These are phyloP conservation scores for Halophytophthora polymorphica DNA, from an alignment of 352 stramenopile genomes.

Conservation along the genomic window DNA sequence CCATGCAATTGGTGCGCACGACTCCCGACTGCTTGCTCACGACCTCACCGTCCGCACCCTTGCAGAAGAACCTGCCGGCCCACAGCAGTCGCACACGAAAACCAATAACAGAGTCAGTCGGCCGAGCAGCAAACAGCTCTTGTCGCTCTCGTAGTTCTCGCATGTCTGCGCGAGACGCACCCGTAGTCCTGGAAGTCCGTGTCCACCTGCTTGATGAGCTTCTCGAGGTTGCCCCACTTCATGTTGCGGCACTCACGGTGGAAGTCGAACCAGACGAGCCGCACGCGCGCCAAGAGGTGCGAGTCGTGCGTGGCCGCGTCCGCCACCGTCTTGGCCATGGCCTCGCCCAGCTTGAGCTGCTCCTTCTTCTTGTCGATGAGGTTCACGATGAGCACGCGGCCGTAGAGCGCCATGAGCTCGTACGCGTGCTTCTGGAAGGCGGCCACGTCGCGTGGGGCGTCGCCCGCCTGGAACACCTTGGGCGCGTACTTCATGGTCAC, in stretches of 20 bases:
- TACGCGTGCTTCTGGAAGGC: conserved; percentile 62
- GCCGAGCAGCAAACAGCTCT: no score
- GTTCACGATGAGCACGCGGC: conserved; percentile 90
- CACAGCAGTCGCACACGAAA: conserved; percentile 3
- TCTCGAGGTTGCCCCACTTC: conserved; percentile 90
- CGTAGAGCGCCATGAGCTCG: conserved; percentile 63
- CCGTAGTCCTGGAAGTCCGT: conserved; percentile 76
- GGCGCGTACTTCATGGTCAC: conserved; percentile 93
- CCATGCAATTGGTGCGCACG: conserved; percentile 98
- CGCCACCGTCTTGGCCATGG: conserved; percentile 80
- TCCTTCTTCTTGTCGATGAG: conserved; percentile 95
- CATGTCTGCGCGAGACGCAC: no score
- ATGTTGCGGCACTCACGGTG: conserved; percentile 94
- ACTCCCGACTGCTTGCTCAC: conserved; percentile 87
- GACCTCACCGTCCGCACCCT: conserved; percentile 41
- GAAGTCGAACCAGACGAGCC: conserved; percentile 96
- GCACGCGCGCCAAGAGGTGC: conserved; percentile 59
- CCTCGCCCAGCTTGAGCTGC: conserved; percentile 89
- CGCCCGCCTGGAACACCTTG: conserved; percentile 62
- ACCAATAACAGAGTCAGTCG: neutral
- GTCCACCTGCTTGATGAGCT: conserved; percentile 88
- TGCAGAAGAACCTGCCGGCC: conserved; percentile 51
- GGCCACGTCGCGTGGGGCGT: conserved; percentile 40
- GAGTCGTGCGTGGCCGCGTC: conserved; percentile 50
- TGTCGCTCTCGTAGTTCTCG: no score